Evolutionary conservation across 495 filamentous ascomycete genomes (phyloP), one percentile per base, ranked within the genome.

Genomic region (Hypomontagnella monticulosa): DNA sequence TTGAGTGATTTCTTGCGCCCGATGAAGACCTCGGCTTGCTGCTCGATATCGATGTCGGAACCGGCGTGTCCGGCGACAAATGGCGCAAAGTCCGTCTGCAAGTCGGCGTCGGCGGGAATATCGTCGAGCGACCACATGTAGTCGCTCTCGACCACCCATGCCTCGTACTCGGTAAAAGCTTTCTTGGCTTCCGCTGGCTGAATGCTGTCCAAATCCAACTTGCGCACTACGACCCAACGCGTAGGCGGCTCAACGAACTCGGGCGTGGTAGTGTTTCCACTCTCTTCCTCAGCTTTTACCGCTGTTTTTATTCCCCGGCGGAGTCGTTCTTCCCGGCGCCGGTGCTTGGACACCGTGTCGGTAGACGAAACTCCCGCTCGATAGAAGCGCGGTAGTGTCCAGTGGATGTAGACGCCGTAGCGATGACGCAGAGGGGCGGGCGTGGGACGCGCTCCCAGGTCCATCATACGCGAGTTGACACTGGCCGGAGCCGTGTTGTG

Each of bases 131-230:
- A 61, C 11, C 73, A 57, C 4, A 67, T 7, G 0, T 72, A 46
- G 64, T 87, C 81, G 47, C 78, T 81, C 56, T 87, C 82, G 0
- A 86, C 54, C 2, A 86, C 67, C 82, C 82, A 87, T 0, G 74
- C 69, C 27, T 76, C 32, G 44, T 78, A 56, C 38, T 72, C 56
- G 14, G 10, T 27, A 15, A 55, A 58, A 9, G 14, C 19, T 16
- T 76, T 40, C 4, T 68, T 56, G 0, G 44, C 55, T 0, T 63
- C 53, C 4, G 27, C n/a, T n/a, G n/a, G n/a, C n/a, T n/a, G 48
- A 44, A 41, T 61, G 4, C 44, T 72, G 6, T 16, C 27, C 7
- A 56, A 34, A 14, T n/a, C n/a, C n/a, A 84, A 38, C 11, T 63
- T 62, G 11, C 83, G 75, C 0, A 82, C 58, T 0, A 85, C 73